phyloP scores from a whole-genome alignment of 2,329 filamentous ascomycete genomes.

The Nothopassalora personata region DNA sequence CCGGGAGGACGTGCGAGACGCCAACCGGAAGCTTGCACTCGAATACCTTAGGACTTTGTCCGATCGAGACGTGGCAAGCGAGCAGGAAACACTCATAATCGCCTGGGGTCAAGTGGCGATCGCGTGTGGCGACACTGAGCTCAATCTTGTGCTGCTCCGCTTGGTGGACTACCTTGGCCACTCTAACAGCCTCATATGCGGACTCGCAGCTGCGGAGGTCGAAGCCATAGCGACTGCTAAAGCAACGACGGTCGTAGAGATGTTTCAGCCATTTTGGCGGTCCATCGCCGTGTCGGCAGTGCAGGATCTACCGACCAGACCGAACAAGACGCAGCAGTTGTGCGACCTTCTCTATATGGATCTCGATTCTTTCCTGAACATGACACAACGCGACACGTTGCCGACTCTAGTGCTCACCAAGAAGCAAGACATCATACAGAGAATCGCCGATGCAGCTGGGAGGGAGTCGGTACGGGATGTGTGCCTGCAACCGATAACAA shows the following conservation, averaged over 20 bases:
- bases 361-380: slow-evolving; percentile 65
- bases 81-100: slow-evolving; percentile 79
- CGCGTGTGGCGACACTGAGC: slow-evolving; percentile 70
- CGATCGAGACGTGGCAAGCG: slow-evolving; percentile 58
- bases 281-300: slow-evolving; percentile 76
- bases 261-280: slow-evolving; percentile 86
- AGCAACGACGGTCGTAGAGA: slow-evolving; percentile 46
- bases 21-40: slow-evolving; percentile 66
- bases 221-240: slow-evolving; percentile 65
- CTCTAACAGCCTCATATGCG: slow-evolving; percentile 70
- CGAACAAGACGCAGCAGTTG: slow-evolving; percentile 75
- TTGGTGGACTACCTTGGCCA: slow-evolving; percentile 84
- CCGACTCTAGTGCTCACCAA: slow-evolving; percentile 80
- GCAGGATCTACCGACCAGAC: slow-evolving; percentile 71
- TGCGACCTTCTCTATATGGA: slow-evolving; percentile 75
- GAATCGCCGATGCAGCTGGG: slow-evolving; percentile 67
- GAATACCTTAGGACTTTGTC: slow-evolving; percentile 67
- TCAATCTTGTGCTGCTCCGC: slow-evolving; percentile 78
- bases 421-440: slow-evolving; percentile 70
- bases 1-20: slow-evolving; percentile 45
- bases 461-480: slow-evolving; percentile 54
- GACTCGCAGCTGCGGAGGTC: slow-evolving; percentile 77
- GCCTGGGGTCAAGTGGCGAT: slow-evolving; percentile 80
- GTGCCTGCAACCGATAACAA: slow-evolving; percentile 52
- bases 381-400: slow-evolving; percentile 75